Conservation (phyloP, 1,284 basidiomycete species). For the Pisolithus thermaeus region DNA sequence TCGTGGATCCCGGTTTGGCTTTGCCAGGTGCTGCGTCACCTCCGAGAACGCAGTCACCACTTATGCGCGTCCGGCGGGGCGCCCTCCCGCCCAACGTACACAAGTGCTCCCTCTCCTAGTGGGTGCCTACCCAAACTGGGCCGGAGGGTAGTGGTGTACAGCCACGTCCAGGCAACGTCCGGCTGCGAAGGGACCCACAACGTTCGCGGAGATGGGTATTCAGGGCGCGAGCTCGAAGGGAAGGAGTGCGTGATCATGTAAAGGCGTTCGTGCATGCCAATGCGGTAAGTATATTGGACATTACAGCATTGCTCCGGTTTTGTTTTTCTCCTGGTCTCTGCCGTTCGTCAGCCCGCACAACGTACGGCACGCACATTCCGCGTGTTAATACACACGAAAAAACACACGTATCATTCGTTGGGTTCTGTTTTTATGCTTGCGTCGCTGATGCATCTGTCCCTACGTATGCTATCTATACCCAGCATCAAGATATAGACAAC, state of each 20-base stretch:
- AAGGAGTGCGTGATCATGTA: slow-evolving; percentile 83
- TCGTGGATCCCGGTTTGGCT: slow-evolving; percentile 31
- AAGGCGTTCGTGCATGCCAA: slow-evolving; percentile 6
- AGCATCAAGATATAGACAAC: too few species aligned
- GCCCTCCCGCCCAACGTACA: slow-evolving; percentile 21
- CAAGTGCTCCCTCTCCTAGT: slow-evolving; percentile 9
- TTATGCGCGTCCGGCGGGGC: slow-evolving; percentile 23
- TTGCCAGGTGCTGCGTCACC: slow-evolving; percentile 8
- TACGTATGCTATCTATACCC: too few species aligned
- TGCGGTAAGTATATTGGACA: too few species aligned
- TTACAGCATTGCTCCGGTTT: too few species aligned
- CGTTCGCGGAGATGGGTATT: slow-evolving; percentile 93
- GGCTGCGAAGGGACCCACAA: slow-evolving; percentile 51
- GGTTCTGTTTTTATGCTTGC: too few species aligned
- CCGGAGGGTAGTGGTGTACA: background rate
- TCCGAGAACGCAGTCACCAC: background rate
- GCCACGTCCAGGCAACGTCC: slow-evolving; percentile 1
- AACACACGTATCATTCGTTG: too few species aligned
- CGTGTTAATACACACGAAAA: too few species aligned
- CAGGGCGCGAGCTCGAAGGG: slow-evolving; percentile 64
- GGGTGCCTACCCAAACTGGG: slow-evolving; percentile 7
- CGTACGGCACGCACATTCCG: too few species aligned
- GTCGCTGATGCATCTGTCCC: too few species aligned
- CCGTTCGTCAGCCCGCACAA: too few species aligned
- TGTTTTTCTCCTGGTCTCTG: too few species aligned